phyloP scores from a whole-genome alignment of 345 rosid genomes.

The Cardamine chenopodiifolia region DNA sequence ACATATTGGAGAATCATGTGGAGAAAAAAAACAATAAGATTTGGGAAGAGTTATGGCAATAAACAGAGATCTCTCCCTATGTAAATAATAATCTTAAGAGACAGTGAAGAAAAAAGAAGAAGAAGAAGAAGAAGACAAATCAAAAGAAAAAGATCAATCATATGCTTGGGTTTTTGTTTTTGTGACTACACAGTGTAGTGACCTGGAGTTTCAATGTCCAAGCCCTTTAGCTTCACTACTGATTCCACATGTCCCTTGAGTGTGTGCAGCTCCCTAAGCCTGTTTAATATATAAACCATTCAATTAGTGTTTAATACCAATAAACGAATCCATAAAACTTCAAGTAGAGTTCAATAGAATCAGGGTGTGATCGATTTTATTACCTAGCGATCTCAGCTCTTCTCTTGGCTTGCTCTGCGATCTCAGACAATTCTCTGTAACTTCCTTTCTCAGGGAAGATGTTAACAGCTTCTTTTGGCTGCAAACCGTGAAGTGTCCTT shows the following conservation, averaged over 20 bases:
- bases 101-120: neutral
- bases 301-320: neutral
- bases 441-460: constrained; percentile 62
- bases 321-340: neutral
- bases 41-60: constrained; percentile 38
- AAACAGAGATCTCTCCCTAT: constrained; percentile 40
- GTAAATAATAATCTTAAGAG: constrained; percentile 23
- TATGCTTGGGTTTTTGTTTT: neutral
- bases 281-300: constrained; percentile 26
- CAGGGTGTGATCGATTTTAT: constrained; percentile 7
- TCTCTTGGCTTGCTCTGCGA: constrained; percentile 96
- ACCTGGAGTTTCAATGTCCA: constrained; percentile 77
- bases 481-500: constrained; percentile 83
- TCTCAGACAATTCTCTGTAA: constrained; percentile 83
- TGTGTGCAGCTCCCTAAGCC: constrained; percentile 81
- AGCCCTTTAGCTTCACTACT: constrained; percentile 83
- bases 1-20: constrained; percentile 18
- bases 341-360: neutral
- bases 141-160: constrained; percentile 22
- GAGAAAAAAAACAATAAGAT: constrained; percentile 26
- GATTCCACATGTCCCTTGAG: constrained; percentile 89
- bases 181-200: constrained; percentile 68
- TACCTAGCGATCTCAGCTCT: constrained; percentile 97
- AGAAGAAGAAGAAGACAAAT: constrained; percentile 5
- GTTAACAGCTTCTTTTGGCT: constrained; percentile 58